Evolutionary conservation across 176 grass and related monocot genomes (phyloP), one percentile per base, ranked within the genome.

Genomic region (sorghum (Sorghum bicolor)): DNA sequence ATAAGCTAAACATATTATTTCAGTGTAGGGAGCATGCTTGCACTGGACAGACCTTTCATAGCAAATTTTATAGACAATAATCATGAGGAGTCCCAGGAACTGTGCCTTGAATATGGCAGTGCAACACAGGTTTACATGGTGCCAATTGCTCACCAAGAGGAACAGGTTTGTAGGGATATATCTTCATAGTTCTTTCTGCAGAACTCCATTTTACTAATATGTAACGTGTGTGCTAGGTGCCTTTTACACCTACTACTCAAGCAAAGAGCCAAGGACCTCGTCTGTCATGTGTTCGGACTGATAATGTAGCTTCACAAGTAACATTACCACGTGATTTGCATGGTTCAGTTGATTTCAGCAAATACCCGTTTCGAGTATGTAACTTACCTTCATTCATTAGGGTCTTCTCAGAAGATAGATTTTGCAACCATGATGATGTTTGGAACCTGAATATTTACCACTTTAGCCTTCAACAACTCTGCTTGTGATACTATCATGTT

Each of bases 11-110:
- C 26, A 52, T 73, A 75, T 25, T 80, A 82, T 94, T 91, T 76
- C 89, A 98, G 95, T 93, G 81, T 91, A 52, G 91, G 92, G 90
- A 95, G 91, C 84, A 98, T 95, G 92, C 88, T 98, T 91, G 95
- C 92, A 68, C 76, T 98, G 63, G 92, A 98, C 77, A 95, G 75
- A 72, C 95, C 95, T 86, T 98, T 93, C 80, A 87, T 95, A 83
- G 28, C 90, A 69, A 91, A 90, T 82, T 77, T 75, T 80, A 72
- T 84, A 53, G 64, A 88, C 45, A 77, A 61, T 28, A 76, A 75
- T 66, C 82, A 70, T 39, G 86, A 87, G 39, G 75, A 84, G 66
- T 84, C 86, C 84, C 88, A 91, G 77, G 90, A 95, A 86, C 76
- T 90, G 69, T 98, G 91, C 80, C 89, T 98, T 88, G 95, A 98